Conservation (phyloP, 2,329 filamentous ascomycete genomes). For the Diaporthe sp. region DNA sequence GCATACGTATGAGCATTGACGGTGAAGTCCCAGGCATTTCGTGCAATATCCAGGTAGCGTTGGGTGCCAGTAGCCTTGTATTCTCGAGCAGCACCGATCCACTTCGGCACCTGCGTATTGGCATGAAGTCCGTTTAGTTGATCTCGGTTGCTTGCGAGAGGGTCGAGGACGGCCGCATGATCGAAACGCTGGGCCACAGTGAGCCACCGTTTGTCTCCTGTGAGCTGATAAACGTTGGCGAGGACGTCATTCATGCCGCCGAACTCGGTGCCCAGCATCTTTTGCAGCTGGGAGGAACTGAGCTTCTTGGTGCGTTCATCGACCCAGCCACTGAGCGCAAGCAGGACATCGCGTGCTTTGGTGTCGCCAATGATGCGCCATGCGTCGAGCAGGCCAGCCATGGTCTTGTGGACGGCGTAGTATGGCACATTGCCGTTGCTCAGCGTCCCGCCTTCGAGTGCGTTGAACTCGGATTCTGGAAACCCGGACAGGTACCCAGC, state of each 20-base stretch:
- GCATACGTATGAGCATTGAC: conserved; percentile 63
- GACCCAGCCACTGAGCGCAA: conserved; percentile 62
- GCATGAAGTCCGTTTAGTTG: conserved; percentile 62
- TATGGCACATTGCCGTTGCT: conserved; percentile 66
- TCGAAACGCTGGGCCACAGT: conserved; percentile 63
- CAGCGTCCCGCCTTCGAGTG: conserved; percentile 58
- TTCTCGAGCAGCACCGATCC: conserved; percentile 64
- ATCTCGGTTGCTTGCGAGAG: conserved; percentile 60
- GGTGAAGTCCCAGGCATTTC: conserved; percentile 63
- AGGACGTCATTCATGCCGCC: conserved; percentile 68
- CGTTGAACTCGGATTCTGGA: conserved; percentile 63
- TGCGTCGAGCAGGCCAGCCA: conserved; percentile 64
- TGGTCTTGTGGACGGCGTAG: conserved; percentile 67
- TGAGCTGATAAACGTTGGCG: conserved; percentile 61
- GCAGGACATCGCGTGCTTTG: conserved; percentile 58
- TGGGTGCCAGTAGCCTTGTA: conserved; percentile 61
- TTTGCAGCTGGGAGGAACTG: conserved; percentile 61
- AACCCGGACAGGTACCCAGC: conserved; percentile 65
- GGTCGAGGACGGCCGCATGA: conserved; percentile 61
- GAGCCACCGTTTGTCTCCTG: conserved; percentile 61
- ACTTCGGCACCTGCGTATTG: conserved; percentile 68
- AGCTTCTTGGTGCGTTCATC: conserved; percentile 60
- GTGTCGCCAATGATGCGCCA: conserved; percentile 60
- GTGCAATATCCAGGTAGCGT: conserved; percentile 62
- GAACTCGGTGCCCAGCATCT: conserved; percentile 62